Conservation (phyloP, 2,329 filamentous ascomycete species). For the Fusarium caatingaense region DNA sequence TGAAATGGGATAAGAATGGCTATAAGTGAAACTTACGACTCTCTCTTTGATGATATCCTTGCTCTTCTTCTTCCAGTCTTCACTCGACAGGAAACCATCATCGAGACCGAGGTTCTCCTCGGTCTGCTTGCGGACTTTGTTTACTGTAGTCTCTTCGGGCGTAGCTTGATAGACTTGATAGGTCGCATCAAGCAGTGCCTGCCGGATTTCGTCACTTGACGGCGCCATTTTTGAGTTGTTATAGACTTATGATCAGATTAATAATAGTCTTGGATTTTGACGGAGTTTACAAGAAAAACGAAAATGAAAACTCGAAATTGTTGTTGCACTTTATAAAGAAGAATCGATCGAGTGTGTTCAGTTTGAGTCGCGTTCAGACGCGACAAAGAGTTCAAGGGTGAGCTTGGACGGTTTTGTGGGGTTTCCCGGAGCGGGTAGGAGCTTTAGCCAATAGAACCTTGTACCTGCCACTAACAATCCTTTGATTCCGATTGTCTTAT, state of each 20-base stretch:
- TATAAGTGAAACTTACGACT: conserved; percentile 58
- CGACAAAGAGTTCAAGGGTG: conserved; percentile 18
- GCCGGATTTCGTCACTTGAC: conserved; percentile 56
- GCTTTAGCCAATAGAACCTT: conserved; percentile 38
- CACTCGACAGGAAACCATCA: conserved; percentile 61
- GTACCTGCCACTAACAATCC: background rate
- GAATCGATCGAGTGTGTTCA: conserved; percentile 15
- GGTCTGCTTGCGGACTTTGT: conserved; percentile 64
- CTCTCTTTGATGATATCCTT: conserved; percentile 66
- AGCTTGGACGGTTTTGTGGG: conserved; percentile 29
- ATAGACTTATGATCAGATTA: background rate
- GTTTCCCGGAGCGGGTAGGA: conserved; percentile 27
- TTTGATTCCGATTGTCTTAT: background rate
- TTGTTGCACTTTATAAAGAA: background rate
- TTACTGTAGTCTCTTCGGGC: conserved; percentile 65
- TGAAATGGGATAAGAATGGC: background rate
- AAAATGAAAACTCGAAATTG: background rate
- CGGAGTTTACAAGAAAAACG: background rate
- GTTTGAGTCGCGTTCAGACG: conserved; percentile 39
- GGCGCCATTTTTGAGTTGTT: conserved; percentile 52
- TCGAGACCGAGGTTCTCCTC: conserved; percentile 62
- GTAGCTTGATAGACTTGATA: conserved; percentile 58
- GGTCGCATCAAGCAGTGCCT: conserved; percentile 60
- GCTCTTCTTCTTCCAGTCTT: conserved; percentile 68
- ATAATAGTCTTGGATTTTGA: background rate